These are phyloP conservation scores for Aspergillus sp. DNA, from an alignment of 2,329 filamentous ascomycete genomes.

Conservation along the genomic window DNA sequence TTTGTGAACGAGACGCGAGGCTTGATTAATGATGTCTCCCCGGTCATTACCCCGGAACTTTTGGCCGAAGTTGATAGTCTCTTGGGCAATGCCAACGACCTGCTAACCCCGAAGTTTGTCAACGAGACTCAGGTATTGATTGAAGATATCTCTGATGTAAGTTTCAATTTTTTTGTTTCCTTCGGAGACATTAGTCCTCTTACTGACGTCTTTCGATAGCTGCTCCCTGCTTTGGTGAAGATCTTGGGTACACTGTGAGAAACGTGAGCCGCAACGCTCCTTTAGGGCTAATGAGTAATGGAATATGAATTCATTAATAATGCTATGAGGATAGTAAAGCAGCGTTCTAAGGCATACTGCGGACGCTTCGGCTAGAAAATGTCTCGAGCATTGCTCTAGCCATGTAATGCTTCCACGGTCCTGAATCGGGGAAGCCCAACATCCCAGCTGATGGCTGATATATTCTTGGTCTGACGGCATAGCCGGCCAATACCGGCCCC, in stretches of 20 bases:
- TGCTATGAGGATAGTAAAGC: conserved; percentile 22
- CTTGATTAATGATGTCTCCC: conserved; percentile 27
- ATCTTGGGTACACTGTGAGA: conserved; percentile 28
- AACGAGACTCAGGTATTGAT: conserved; percentile 28
- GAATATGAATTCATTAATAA: conserved; percentile 30
- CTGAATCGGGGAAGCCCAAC: too few relatives aligned
- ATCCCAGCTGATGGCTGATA: too few relatives aligned
- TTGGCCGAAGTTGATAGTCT: background rate
- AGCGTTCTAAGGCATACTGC: conserved; percentile 14
- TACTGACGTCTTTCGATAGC: conserved; percentile 14
- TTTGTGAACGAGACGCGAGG: conserved; percentile 29
- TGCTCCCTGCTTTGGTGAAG: conserved; percentile 28
- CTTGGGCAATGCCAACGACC: background rate
- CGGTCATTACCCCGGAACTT: conserved; percentile 1
- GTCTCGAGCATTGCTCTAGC: too few relatives aligned
- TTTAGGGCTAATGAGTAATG: conserved; percentile 23
- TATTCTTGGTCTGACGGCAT: too few relatives aligned
- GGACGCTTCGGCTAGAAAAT: background rate
- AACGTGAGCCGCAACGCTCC: conserved; percentile 4
- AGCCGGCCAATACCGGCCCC: too few relatives aligned
- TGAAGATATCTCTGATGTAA: conserved; percentile 29
- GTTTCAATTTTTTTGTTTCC: conserved; percentile 1
- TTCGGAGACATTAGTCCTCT: conserved; percentile 5
- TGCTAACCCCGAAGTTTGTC: conserved; percentile 2
- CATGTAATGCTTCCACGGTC: too few relatives aligned